Evolutionary conservation across 2,329 filamentous ascomycete species (phyloP), one percentile per base, ranked within the genome.

Genomic region (Xylariales sp.): DNA sequence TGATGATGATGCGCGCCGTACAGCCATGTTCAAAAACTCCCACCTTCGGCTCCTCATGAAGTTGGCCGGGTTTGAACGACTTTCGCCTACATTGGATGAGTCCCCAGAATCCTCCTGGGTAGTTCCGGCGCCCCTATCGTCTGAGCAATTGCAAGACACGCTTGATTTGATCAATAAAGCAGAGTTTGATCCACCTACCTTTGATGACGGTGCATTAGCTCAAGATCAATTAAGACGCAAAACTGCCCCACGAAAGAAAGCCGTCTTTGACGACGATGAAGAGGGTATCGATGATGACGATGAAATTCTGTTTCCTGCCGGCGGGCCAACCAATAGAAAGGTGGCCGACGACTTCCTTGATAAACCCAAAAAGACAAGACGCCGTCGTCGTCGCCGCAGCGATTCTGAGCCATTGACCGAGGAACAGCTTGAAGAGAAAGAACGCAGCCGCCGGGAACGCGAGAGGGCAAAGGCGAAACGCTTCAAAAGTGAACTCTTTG

Each of bases 21-120:
- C 85, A 28, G 91, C 93, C 32, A 90, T 97, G 80, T 97, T 97
- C 83, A 97, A 93, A 77, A 97, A 98, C 79, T 90, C 92, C 9
- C 91, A 95, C 75, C 85, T 98, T 1, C 91, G 94, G 41, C 88
- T 98, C 1, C 86, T 99, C 3, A 91, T 98, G 87, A 90, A 85
- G 1, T 84, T 96, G 0, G 84, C 91, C 18, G 92, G 92, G 0
- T 87, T 97, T 69, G 85, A 91, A 74, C 85, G 90, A 3, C 79
- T 86, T 8, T 79, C 81, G 0, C 82, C 84, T 0, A 79, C 79
- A 0, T 74, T 84, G 3, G 90, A 93, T 49, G 93, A 97, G 75
- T 90, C 92, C 3, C 85, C 87, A 0, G 91, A 95, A 65, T 90
- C 92, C 1, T 83, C 85, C 0, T 98, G 96, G 96, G 82, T 92